Percentiles rank a stretch among this genome's conserved stretches.
phyloP scores from a whole-genome alignment of 768 basidiomycete species.

The Termitomyces sp. region DNA sequence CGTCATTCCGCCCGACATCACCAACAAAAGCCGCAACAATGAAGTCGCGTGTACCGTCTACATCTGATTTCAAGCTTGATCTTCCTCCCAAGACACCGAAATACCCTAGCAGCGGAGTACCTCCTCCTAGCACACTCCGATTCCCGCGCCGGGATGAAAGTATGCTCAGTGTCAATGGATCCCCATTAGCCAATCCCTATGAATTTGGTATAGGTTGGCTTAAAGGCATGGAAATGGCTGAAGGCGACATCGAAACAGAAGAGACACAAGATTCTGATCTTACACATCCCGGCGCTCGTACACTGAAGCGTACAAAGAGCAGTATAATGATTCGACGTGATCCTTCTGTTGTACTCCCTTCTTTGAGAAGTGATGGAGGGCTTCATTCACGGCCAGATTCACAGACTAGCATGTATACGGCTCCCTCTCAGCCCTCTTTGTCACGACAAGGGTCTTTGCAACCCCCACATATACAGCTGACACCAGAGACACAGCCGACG shows the following conservation, averaged over 20 bases:
- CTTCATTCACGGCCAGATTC: constrained; percentile 45
- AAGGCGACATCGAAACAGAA: constrained; percentile 28
- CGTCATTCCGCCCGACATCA: constrained; percentile 39
- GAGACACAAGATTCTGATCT: constrained; percentile 19
- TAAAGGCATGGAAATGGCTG: constrained; percentile 32
- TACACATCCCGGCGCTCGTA: constrained; percentile 23
- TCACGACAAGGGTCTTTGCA: constrained; percentile 37
- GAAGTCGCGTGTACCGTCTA: constrained; percentile 49
- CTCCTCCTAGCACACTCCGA: constrained; percentile 40
- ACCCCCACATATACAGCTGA: constrained; percentile 12
- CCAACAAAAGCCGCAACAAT: constrained; percentile 38
- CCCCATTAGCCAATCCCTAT: constrained; percentile 76
- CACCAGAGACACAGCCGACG: constrained; percentile 14
- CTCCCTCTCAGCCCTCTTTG: constrained; percentile 29
- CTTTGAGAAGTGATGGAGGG: constrained; percentile 15
- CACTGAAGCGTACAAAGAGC: constrained; percentile 45
- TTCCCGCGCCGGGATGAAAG: constrained; percentile 70
- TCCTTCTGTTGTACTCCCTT: constrained; percentile 37
- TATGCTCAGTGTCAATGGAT: constrained; percentile 79
- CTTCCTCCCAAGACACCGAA: constrained; percentile 52
- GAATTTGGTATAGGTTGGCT: constrained; percentile 62
- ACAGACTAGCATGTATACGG: constrained; percentile 42
- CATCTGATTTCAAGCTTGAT: constrained; percentile 66
- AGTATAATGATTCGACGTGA: constrained; percentile 60
- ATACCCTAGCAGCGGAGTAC: constrained; percentile 35